Evolutionary conservation across 2,329 filamentous ascomycete species (phyloP).

Genomic region (Aureobasidium uvarum): DNA sequence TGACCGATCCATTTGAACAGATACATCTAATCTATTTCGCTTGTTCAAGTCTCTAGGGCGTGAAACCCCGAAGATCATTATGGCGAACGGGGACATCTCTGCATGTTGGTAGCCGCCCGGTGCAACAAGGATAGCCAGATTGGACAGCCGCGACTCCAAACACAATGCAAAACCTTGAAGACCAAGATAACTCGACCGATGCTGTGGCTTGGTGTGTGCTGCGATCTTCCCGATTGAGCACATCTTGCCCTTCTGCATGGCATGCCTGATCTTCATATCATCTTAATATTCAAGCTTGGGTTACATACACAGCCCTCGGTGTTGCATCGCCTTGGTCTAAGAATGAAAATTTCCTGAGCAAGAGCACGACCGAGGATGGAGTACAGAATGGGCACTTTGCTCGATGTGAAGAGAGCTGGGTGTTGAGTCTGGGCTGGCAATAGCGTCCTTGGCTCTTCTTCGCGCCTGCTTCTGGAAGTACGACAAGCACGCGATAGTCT

Average conservation of each 20-base stretch:
- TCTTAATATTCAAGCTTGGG: background rate
- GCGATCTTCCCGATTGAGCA: background rate
- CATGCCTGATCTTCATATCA: slow-evolving; percentile 2
- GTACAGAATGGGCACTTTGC: background rate
- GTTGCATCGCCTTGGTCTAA: background rate
- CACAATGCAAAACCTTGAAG: slow-evolving; percentile 4
- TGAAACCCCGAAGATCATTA: slow-evolving; percentile 17
- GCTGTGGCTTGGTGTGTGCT: background rate
- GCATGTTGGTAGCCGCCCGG: slow-evolving; percentile 10
- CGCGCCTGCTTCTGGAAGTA: slow-evolving; percentile 2
- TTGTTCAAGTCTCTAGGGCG: background rate
- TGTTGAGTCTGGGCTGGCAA: background rate
- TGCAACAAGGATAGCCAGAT: background rate
- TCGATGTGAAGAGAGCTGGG: background rate
- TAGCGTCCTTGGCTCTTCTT: background rate
- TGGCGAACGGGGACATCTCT: background rate
- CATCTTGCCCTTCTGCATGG: background rate
- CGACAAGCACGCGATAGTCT: background rate
- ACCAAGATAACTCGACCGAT: background rate
- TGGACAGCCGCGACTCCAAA: slow-evolving; percentile 5
- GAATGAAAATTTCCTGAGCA: background rate
- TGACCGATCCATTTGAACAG: background rate
- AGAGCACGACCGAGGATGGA: background rate
- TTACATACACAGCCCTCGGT: background rate
- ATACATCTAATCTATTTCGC: slow-evolving; percentile 11